Percentiles rank a stretch among this genome's conserved stretches.
Evolutionary conservation across 139 green algal species (phyloP).

Genomic region (Chlamydomonas schloesseri): DNA sequence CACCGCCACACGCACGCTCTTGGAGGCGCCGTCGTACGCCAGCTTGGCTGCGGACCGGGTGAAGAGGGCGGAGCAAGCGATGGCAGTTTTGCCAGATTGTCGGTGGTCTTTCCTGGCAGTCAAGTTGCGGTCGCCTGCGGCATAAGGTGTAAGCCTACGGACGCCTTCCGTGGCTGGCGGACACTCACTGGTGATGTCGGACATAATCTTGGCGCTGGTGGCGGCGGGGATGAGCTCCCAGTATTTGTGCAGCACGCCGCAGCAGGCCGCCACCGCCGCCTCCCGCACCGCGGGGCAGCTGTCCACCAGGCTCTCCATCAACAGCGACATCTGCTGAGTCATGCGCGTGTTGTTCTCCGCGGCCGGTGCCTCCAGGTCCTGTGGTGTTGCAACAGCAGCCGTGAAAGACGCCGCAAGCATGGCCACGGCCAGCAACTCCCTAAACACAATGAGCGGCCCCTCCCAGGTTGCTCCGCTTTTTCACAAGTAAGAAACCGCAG

Average conservation of each 20-base stretch:
- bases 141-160: no score
- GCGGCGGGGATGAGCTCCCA: slow-evolving; percentile 88
- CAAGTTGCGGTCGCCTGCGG: no score
- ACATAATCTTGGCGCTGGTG: slow-evolving; percentile 71
- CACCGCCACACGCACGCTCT: slow-evolving; percentile 67
- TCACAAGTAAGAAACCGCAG: no score
- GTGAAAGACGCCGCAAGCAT: no score
- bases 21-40: slow-evolving; percentile 68
- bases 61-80: no score
- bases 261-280: slow-evolving; percentile 67
- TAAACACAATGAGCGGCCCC: no score
- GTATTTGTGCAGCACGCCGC: slow-evolving; percentile 74
- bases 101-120: no score
- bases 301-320: slow-evolving; percentile 70
- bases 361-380: slow-evolving; percentile 68
- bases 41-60: slow-evolving; percentile 68
- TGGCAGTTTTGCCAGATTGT: no score
- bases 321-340: slow-evolving; percentile 65
- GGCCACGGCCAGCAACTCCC: no score
- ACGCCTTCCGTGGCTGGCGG: no score
- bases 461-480: no score
- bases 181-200: slow-evolving; percentile 67
- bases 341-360: slow-evolving; percentile 78
- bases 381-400: no score
- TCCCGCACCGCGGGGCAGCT: slow-evolving; percentile 71